phyloP scores from a whole-genome alignment of 352 stramenopile genomes.

The Globisporangium echinulatum region DNA sequence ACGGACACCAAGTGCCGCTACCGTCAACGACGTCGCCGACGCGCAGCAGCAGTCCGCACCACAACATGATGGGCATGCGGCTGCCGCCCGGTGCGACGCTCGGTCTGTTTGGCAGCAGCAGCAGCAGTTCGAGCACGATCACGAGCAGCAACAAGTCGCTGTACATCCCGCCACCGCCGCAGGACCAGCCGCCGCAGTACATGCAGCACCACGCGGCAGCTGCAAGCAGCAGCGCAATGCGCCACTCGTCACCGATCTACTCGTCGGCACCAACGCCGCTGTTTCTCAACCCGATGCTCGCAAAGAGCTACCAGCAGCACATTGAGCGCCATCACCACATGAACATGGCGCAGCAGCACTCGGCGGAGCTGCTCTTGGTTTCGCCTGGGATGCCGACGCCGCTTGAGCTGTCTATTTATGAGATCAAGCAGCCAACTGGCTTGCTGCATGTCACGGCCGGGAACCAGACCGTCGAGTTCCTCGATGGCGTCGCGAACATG shows the following conservation, averaged over 20 bases:
- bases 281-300: constrained; percentile 61
- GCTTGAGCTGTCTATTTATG: constrained; percentile 79
- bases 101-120: constrained; percentile 22
- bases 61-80: constrained; percentile 7
- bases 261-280: constrained; percentile 19
- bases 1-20: constrained; percentile 39
- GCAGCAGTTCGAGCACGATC: background rate
- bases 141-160: constrained; percentile 18
- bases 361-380: constrained; percentile 51
- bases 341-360: constrained; percentile 18
- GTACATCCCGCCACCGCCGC: constrained; percentile 18
- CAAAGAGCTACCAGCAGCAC: constrained; percentile 52
- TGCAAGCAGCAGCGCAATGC: constrained; percentile 3
- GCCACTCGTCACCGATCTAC: constrained; percentile 14
- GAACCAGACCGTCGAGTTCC: constrained; percentile 81
- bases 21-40: constrained; percentile 20
- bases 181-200: constrained; percentile 7
- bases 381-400: constrained; percentile 65
- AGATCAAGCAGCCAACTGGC: constrained; percentile 76
- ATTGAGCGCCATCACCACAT: constrained; percentile 20
- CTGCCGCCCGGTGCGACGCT: constrained; percentile 35
- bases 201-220: constrained; percentile 15
- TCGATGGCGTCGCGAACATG: constrained; percentile 80
- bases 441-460: constrained; percentile 73
- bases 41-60: background rate